Evolutionary conservation across 805 yeast genomes (phyloP).

Genomic region (Lipomyces chichibuensis): DNA sequence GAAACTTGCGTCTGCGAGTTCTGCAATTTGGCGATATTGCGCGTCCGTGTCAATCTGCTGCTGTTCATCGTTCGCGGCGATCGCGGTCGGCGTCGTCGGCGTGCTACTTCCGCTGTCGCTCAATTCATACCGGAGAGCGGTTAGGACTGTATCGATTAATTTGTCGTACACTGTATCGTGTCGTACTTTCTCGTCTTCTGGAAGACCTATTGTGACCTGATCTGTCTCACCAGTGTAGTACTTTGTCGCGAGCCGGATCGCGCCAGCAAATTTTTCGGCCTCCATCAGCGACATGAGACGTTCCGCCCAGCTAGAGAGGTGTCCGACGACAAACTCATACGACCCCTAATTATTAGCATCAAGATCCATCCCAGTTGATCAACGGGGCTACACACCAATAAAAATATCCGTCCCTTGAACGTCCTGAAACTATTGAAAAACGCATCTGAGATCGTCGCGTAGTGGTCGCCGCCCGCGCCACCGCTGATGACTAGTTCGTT

Average conservation of each 20-base stretch:
- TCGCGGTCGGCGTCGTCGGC: slow-evolving; percentile 22
- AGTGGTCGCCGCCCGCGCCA: slow-evolving; percentile 35
- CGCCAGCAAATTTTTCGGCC: slow-evolving; percentile 54
- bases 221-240: slow-evolving; percentile 58
- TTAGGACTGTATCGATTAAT: slow-evolving; percentile 59
- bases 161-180: slow-evolving; percentile 56
- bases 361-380: background rate
- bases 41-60: slow-evolving; percentile 39
- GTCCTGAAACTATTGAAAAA: slow-evolving; percentile 46
- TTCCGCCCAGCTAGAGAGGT: slow-evolving; percentile 72
- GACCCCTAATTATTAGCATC: slow-evolving; percentile 35
- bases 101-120: slow-evolving; percentile 35
- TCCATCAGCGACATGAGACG: slow-evolving; percentile 54
- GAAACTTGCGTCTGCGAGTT: slow-evolving; percentile 48
- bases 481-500: slow-evolving; percentile 32
- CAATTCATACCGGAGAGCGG: slow-evolving; percentile 54
- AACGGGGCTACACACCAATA: slow-evolving; percentile 50
- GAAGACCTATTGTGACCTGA: slow-evolving; percentile 60
- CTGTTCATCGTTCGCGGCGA: slow-evolving; percentile 16
- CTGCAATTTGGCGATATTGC: slow-evolving; percentile 38
- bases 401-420: slow-evolving; percentile 53
- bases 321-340: slow-evolving; percentile 59
- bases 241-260: slow-evolving; percentile 58
- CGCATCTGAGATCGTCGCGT: slow-evolving; percentile 43
- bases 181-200: slow-evolving; percentile 51